These are phyloP conservation scores for Quercus lobata DNA, from an alignment of 331 rosid genomes.

Conservation along the genomic window DNA sequence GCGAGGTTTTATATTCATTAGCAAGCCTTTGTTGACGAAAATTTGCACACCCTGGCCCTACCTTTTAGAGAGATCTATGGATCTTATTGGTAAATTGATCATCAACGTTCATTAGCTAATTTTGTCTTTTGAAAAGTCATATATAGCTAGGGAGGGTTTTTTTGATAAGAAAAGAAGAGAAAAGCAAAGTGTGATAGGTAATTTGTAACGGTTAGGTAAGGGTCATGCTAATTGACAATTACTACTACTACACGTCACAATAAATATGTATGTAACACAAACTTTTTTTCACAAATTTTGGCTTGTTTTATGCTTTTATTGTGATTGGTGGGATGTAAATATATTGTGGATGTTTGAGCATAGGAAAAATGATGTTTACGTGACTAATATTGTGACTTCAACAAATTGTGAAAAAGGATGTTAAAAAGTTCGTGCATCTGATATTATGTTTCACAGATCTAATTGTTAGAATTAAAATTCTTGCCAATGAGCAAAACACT, in stretches of 20 bases:
- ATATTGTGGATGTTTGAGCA: no score
- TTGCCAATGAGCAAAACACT: no score
- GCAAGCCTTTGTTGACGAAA: neutral
- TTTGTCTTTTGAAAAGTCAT: conserved; percentile 23
- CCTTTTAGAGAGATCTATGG: neutral
- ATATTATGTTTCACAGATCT: no score
- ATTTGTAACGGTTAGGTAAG: neutral
- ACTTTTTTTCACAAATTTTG: no score
- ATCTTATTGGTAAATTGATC: conserved; percentile 5
- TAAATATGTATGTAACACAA: no score
- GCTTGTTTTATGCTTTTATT: no score
- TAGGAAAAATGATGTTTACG: no score
- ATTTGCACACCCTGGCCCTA: conserved; percentile 19
- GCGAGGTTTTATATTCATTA: neutral
- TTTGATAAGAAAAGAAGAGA: neutral
- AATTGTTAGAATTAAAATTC: no score
- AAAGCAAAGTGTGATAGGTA: neutral
- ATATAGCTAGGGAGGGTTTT: neutral
- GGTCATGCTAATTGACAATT: neutral
- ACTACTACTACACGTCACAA: neutral
- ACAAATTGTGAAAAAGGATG: no score
- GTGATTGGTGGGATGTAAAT: no score
- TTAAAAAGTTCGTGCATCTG: no score
- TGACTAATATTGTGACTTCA: no score
- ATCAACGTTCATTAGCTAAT: conserved; percentile 19